Evolutionary conservation across 805 yeast genomes (phyloP), one percentile per base, ranked within the genome.

Genomic region (Teunomyces atbi): DNA sequence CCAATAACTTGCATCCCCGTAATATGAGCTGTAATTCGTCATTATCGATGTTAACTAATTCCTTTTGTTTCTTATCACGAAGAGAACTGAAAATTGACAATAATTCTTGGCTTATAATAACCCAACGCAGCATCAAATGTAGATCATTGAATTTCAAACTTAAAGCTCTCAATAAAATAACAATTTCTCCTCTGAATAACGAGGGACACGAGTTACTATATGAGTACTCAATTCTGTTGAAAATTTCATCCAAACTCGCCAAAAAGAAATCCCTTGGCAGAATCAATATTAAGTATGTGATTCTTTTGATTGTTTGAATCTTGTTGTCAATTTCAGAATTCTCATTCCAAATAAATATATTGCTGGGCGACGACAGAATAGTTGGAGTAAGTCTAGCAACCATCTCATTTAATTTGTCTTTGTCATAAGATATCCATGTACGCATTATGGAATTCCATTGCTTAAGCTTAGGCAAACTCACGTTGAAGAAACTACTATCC

Each of bases 1-100:
- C 99, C 40, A 94, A 68, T 12, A 94, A 68, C 62, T 91, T 92
- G 57, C 89, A 84, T 0, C 85, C 86, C 46, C 79, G 78, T 28
- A 84, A 66, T 2, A 81, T 54, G 11, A 78, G 58, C 19, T 57
- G 60, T 28, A 74, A 56, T 23, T 79, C 76, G 3, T 74, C 61
- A 3, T 59, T 56, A 2, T 64, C 58, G 12, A 70, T 50, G 3
- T 68, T 64, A 3, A 49, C 47, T 44, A 61, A 49, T 28, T 60
- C 69, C 47, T 62, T 60, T 16, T 56, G 23, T 5, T 48, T 49
- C 42, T 58, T 59, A 35, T 54, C 52, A 16, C 68, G 52, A 8
- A 78, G 48, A 3, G 64, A 59, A 16, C 65, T 63, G 48, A 88
- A 81, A 5, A 78, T 68, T 2, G 65, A 62, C 45, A 81, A 82